Base-by-base conservation (phyloP, 352 stramenopile genomes). In the Pythium coloratum region DNA sequence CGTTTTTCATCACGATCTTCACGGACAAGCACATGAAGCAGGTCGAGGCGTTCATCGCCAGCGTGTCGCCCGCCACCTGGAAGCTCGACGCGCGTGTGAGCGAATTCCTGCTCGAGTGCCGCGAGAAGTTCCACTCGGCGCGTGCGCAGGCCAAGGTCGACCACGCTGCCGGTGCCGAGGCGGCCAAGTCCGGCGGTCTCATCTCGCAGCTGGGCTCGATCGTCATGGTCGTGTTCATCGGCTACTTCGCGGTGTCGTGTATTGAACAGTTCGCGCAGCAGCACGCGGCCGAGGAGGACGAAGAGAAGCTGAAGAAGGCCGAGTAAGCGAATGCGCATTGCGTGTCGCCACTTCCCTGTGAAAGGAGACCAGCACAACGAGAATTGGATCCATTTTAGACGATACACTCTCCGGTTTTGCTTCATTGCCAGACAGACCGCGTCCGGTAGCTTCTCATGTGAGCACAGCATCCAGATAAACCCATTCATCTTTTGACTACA, bases 1-100 rank as follows among this genome's bases (percentile, higher is more conserved):
- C 88, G 55, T 95, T 96, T 72, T 96, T 95, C 79, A 95, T 97
- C 75, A 95, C 89, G 53, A 95, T 97, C 69, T 96, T 96, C 72
- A 94, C 86, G 59, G 89, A 95, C 66, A 76, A 77, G 55, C 79
- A 95, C 67, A 81, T 96, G 66, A 90, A 86, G 71, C 78, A 90
- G 60, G 80, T 97, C 14, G 86, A 94, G 62, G 77, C 87, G n/a
- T 85, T 95, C 38, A 95, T 97, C 62, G 89, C 80, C 60, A 74
- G 70, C 16, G 73, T 95, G 51, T 90, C 85, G 18, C 89, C 89
- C 2, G 74, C 83, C 18, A 68, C 80, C 28, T 96, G 85, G 85
- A 80, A 80, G 20, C 76, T 97, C 14, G 87, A 91, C 56, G 74
- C 89, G 16, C 82, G 85, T 46, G 86, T 94, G 32, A 93, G 82